phyloP scores from a whole-genome alignment of 2,329 filamentous ascomycete species.

The Cryphonectria parasitica region DNA sequence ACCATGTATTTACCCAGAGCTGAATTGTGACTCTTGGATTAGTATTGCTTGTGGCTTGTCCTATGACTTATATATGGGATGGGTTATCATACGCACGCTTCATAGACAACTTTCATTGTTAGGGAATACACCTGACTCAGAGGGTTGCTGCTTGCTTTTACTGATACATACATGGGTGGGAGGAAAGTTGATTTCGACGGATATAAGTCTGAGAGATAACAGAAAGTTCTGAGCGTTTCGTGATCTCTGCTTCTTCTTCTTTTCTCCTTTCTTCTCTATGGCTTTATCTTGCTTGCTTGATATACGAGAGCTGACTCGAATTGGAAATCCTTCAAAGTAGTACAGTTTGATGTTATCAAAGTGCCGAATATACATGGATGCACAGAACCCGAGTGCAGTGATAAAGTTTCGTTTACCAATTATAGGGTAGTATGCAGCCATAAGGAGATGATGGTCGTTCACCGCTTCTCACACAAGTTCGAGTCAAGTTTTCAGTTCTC shows the following conservation, averaged over 20 bases:
- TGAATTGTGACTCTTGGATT: too few species aligned
- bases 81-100: not conserved
- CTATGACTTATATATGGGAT: too few species aligned
- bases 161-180: too few species aligned
- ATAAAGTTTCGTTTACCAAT: not conserved
- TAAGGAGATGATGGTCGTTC: not conserved
- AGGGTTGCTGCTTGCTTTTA: not conserved
- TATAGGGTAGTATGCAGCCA: not conserved
- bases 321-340: not conserved
- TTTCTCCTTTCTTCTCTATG: not conserved
- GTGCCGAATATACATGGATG: not conserved
- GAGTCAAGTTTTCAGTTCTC: not conserved
- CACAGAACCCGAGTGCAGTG: not conserved
- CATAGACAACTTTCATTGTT: not conserved
- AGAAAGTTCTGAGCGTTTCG: not conserved
- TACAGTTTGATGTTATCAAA: not conserved
- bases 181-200: not conserved
- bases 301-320: not conserved
- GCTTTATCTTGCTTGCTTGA: not conserved
- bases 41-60: too few species aligned
- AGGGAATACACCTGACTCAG: not conserved
- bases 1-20: too few species aligned
- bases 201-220: not conserved
- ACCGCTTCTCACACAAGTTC: not conserved
- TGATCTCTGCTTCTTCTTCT: not conserved